Base-by-base conservation (phyloP, 371 early-diverging fungal species). In the Parasitella parasitica region DNA sequence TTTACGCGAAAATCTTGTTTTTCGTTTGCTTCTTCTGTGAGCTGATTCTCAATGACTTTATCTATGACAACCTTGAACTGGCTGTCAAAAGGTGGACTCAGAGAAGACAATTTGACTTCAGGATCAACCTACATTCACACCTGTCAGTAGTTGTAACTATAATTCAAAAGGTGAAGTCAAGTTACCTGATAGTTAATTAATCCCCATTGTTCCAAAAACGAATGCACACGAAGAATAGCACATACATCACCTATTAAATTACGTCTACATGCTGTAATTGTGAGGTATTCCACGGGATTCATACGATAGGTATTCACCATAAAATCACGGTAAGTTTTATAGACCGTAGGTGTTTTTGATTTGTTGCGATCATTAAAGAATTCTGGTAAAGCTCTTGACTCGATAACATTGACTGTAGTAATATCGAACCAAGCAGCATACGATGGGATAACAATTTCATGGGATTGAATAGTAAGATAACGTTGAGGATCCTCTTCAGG, bases 121-220 rank as follows among this genome's bases (percentile, higher is more conserved):
- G 94, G 89, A 73, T 97, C 96, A 57, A 92, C 89, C 93, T 93
- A 70, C 16, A 36, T 5, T 16, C 11, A 16, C n/a, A 51, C 5
- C 34, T 50, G 57, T 24, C 54, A 13, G 36, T 38, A 57, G n/a
- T 15, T 37, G 37, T 3, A 4, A 38, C 41, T 2, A 35, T 3
- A 32, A 32, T 3, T 24, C 28, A 0, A 22, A 7, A 39, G 38
- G n/a, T 43, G n/a, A 15, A 43, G 11, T 18, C 11, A n/a, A 36
- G 12, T 53, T 73, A 93, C 94, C 84, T 96, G 97, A 76, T 96
- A 97, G 75, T 98, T 98, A 60, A 98, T 94, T 38, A 98, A 77
- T 0, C 98, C 98, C 99, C 99, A 98, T 75, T 97, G 96, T 75
- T 98, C 98, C 36, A 97, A 76, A 67, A 98, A 97, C 3, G 96